These are phyloP conservation scores for Haematococcus lacustris DNA, from an alignment of 139 green algal genomes.

Conservation along the genomic window DNA sequence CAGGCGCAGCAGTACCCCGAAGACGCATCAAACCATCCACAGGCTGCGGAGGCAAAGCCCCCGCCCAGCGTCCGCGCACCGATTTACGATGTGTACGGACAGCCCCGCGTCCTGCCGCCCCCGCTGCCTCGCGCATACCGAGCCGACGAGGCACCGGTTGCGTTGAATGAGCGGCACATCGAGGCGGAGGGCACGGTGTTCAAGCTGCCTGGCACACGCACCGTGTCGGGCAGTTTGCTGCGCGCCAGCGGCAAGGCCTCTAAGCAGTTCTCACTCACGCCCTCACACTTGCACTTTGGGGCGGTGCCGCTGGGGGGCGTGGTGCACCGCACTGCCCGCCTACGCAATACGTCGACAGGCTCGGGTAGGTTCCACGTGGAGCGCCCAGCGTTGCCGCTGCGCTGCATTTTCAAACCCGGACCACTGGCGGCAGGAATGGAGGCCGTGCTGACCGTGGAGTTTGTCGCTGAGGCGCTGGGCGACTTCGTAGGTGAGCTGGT, in stretches of 20 bases:
- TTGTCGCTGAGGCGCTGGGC: slow-evolving; percentile 36
- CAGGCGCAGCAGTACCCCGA: too few relatives aligned
- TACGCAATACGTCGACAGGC: slow-evolving; percentile 50
- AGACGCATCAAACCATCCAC: too few relatives aligned
- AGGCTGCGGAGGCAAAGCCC: too few relatives aligned
- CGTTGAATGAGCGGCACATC: slow-evolving; percentile 25
- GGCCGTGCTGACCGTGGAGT: slow-evolving; percentile 40
- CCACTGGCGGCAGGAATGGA: slow-evolving; percentile 52
- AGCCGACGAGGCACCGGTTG: slow-evolving; percentile 11
- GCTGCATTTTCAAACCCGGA: slow-evolving; percentile 42
- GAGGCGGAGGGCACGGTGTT: not conserved
- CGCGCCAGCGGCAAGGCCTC: slow-evolving; percentile 21
- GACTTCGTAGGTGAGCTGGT: slow-evolving; percentile 47
- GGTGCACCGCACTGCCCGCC: slow-evolving; percentile 26
- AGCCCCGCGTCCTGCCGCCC: slow-evolving; percentile 22
- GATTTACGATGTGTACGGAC: slow-evolving; percentile 45
- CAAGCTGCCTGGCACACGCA: not conserved
- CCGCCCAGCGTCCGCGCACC: not conserved
- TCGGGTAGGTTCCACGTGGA: slow-evolving; percentile 34
- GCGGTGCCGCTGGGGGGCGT: slow-evolving; percentile 31
- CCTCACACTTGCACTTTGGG: slow-evolving; percentile 57
- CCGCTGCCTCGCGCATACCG: slow-evolving; percentile 24
- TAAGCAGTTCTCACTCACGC: slow-evolving; percentile 41
- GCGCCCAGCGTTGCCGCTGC: slow-evolving; percentile 35
- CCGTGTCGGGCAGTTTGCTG: slow-evolving; percentile 8